Conservation (phyloP, 352 stramenopile genomes). For the Phytophthora melonis region DNA sequence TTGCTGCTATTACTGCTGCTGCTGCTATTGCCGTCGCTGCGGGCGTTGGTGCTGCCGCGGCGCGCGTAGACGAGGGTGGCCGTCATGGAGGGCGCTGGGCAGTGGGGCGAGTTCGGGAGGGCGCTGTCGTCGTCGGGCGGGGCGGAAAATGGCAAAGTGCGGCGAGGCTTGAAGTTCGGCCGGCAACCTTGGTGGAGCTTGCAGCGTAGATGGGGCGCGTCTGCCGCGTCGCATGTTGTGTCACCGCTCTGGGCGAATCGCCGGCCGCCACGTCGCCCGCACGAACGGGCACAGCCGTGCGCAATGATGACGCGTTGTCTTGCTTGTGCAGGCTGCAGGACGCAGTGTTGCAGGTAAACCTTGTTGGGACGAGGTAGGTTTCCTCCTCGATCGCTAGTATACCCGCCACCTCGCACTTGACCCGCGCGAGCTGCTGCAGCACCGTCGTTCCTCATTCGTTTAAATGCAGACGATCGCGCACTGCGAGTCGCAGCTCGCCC, state of each 20-base stretch:
- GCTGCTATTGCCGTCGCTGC: not conserved
- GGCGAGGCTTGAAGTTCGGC: constrained; percentile 19
- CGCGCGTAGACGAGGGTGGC: constrained; percentile 20
- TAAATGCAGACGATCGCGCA: too few relatives aligned
- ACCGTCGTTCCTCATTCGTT: not conserved
- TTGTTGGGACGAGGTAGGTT: too few relatives aligned
- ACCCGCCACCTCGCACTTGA: not conserved
- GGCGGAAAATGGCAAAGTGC: constrained; percentile 8
- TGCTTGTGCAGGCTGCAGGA: not conserved
- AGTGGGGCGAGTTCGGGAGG: not conserved
- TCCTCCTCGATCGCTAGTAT: too few relatives aligned
- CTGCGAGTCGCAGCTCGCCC: not conserved
- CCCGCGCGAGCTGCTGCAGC: not conserved
- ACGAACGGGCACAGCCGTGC: not conserved
- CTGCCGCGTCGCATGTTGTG: constrained; percentile 41
- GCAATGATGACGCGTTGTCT: not conserved
- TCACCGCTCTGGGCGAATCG: constrained; percentile 22
- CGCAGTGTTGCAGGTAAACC: too few relatives aligned
- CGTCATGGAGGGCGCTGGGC: constrained; percentile 16
- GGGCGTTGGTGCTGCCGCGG: not conserved
- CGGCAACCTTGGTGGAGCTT: not conserved
- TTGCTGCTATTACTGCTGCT: too few relatives aligned
- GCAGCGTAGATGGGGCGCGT: constrained; percentile 12
- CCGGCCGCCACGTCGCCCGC: constrained; percentile 6
- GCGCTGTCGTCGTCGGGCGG: too few relatives aligned